phyloP scores from a whole-genome alignment of 371 early-diverging fungal species.

The Lichtheimia ornata region DNA sequence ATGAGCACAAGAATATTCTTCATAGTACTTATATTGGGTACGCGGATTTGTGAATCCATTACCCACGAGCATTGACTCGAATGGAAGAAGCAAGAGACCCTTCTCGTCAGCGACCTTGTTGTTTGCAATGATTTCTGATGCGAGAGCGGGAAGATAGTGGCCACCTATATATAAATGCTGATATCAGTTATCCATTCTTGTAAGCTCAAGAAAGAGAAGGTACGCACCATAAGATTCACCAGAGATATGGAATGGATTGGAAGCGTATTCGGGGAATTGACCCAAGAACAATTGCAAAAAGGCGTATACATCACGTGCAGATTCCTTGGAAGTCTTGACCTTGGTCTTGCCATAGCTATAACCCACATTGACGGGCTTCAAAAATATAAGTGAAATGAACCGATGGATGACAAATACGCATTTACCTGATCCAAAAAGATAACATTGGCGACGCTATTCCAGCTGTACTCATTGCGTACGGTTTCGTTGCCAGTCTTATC shows the following conservation, averaged over 20 bases:
- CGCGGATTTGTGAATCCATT: conserved; percentile 89
- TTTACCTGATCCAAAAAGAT: conserved; percentile 79
- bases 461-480: conserved; percentile 60
- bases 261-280: conserved; percentile 54
- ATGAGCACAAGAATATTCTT: conserved; percentile 74
- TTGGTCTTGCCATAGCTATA: conserved; percentile 69
- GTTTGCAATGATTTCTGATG: conserved; percentile 55
- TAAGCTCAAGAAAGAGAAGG: neutral
- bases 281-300: conserved; percentile 73
- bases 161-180: conserved; percentile 44
- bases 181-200: neutral
- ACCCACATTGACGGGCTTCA: conserved; percentile 74
- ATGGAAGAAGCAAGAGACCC: conserved; percentile 19
- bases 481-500: conserved; percentile 60
- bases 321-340: conserved; percentile 46
- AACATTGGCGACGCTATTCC: conserved; percentile 81
- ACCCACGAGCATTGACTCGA: conserved; percentile 77
- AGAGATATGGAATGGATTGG: conserved; percentile 49
- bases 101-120: conserved; percentile 58
- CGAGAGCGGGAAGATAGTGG: conserved; percentile 77
- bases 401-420: neutral
- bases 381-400: conserved; percentile 2
- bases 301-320: conserved; percentile 59
- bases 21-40: conserved; percentile 84
- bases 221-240: conserved; percentile 62